Evolutionary conservation across 306 rosid species (phyloP).

Genomic region (Sphenostylis stenocarpa): DNA sequence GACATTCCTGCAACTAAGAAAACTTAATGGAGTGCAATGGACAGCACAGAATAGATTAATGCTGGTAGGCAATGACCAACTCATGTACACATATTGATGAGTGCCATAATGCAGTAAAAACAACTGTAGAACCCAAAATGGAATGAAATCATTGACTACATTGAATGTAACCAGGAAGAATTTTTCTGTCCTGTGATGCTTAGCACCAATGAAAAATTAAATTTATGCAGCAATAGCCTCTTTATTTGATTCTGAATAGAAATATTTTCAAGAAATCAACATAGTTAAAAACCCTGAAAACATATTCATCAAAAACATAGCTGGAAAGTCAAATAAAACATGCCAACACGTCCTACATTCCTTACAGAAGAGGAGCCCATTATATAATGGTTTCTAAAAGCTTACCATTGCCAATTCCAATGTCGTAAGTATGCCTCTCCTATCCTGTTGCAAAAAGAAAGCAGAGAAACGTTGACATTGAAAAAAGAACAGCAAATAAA

Average conservation of each 20-base stretch:
- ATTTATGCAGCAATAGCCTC: neutral
- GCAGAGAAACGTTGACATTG: neutral
- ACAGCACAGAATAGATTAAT: slow-evolving; percentile 1
- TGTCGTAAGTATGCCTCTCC: slow-evolving; percentile 33
- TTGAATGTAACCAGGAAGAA: slow-evolving; percentile 14
- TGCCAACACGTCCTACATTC: neutral
- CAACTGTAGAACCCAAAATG: slow-evolving; percentile 8
- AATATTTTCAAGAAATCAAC: neutral
- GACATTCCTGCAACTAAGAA: slow-evolving; percentile 2
- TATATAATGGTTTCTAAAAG: slow-evolving; percentile 27
- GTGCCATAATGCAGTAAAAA: slow-evolving; percentile 1
- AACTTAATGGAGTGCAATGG: slow-evolving; percentile 13
- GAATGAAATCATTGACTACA: slow-evolving; percentile 6
- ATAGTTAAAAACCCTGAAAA: slow-evolving; percentile 2
- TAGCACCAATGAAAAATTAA: neutral
- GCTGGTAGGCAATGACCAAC: neutral
- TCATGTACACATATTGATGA: neutral
- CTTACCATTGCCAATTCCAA: slow-evolving; percentile 65
- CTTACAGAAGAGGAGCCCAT: neutral
- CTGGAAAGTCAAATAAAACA: slow-evolving; percentile 27
- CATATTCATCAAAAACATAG: slow-evolving; percentile 19
- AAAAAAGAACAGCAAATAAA: slow-evolving; percentile 2
- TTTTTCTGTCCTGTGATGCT: neutral
- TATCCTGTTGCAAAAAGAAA: slow-evolving; percentile 48
- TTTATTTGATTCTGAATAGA: slow-evolving; percentile 1